Base-by-base conservation (phyloP, 2,329 filamentous ascomycete genomes). In the Talaromyces sp. region DNA sequence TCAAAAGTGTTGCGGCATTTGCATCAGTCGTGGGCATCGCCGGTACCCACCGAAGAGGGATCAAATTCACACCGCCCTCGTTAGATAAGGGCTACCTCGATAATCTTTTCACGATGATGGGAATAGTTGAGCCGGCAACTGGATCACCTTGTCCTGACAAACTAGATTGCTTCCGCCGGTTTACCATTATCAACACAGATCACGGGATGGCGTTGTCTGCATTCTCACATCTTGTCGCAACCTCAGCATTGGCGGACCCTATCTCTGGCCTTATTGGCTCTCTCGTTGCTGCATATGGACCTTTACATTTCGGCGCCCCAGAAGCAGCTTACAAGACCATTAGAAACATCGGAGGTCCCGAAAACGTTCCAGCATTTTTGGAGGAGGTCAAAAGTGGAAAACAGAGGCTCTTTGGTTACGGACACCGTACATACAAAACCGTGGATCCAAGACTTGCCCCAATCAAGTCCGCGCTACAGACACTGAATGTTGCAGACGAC, bases 181-280 rank as follows among this genome's bases (percentile, higher is more conserved):
- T 87, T 2, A 85, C 85, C 70, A 82, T 86, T 63, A 79, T 87
- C 27, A 84, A 86, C 68, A 82, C 84, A 1, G 85, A 88, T 69
- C 85, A 88, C 70, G 86, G 86, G 67, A 83, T 87, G 72, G 86
- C 86, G 68, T 82, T 84, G 70, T 84, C 83, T 1, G 86, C 84
- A 0, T 84, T 85, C 1, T 83, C 85, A 1, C 80, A 85, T 36
- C 75, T 87, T 17, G 83, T 86, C 65, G 84, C 86, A 22, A 84
- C 85, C 7, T 85, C 82, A 64, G 84, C 83, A 0, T 73, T 87
- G 11, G 82, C 86, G 0, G 86, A 87, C 69, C 84, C 85, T 0
- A 72, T 86, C 78, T 75, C 75, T 67, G 85, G 81, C 68, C 78
- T 84, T 19, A 82, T 86, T 13, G 75, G 84, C 0, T 82, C 84